phyloP scores from a whole-genome alignment of 257 asterid species.

The Fraxinus quadrangulata region DNA sequence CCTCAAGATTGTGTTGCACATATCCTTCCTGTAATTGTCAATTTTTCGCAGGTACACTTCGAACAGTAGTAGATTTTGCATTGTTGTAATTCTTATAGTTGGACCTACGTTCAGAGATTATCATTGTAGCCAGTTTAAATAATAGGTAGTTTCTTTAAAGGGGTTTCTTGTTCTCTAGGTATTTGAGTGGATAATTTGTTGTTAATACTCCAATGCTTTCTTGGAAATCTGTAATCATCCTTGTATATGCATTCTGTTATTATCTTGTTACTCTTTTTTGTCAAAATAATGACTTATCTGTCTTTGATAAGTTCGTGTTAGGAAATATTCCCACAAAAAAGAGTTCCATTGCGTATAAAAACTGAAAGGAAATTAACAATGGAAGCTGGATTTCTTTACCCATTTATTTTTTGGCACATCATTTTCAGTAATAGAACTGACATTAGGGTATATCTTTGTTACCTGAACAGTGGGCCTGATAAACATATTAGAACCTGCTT shows the following conservation, averaged over 20 bases:
- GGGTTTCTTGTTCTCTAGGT: background rate
- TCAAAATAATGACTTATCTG: background rate
- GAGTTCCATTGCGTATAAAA: background rate
- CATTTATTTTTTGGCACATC: background rate
- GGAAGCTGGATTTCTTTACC: background rate
- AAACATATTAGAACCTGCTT: background rate
- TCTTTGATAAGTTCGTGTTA: background rate
- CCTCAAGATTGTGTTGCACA: slow-evolving; percentile 90
- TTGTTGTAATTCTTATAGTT: slow-evolving; percentile 14
- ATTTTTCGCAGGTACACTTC: slow-evolving; percentile 76
- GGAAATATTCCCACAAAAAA: background rate
- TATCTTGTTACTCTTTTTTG: background rate
- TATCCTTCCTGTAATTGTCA: slow-evolving; percentile 84
- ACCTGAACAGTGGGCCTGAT: background rate
- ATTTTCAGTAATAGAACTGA: background rate
- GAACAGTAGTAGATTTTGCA: background rate
- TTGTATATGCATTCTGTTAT: background rate
- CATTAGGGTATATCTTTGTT: background rate
- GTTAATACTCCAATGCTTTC: slow-evolving; percentile 7
- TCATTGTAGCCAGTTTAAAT: background rate
- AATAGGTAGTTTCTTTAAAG: slow-evolving; percentile 14
- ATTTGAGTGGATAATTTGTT: slow-evolving; percentile 17
- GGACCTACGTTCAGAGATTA: slow-evolving; percentile 4
- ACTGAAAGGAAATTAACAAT: background rate
- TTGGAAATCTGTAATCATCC: slow-evolving; percentile 12